These are phyloP conservation scores for Boechera divaricarpa DNA, from an alignment of 345 rosid species.

Conservation along the genomic window DNA sequence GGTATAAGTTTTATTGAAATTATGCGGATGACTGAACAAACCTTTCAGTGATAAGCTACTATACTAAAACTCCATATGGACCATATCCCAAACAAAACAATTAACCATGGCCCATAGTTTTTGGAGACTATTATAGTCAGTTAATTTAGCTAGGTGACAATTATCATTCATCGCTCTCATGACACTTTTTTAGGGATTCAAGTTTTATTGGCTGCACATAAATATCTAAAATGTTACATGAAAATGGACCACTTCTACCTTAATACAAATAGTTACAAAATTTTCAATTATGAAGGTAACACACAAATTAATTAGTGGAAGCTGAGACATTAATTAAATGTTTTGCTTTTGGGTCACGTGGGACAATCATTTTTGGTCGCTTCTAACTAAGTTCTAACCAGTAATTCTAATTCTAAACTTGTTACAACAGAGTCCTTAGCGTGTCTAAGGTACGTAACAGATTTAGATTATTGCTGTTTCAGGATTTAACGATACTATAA, in stretches of 20 bases:
- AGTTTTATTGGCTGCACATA: constrained; percentile 17
- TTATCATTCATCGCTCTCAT: constrained; percentile 8
- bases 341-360: constrained; percentile 10
- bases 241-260: constrained; percentile 33
- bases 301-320: neutral
- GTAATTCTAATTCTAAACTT: neutral
- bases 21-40: constrained; percentile 16
- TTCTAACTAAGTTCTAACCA: neutral
- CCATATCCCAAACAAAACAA: neutral
- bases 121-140: neutral
- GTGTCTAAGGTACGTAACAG: neutral
- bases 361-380: neutral
- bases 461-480: too few species aligned
- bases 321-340: neutral
- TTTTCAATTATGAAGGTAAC: too few species aligned
- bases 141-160: neutral
- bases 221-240: constrained; percentile 17
- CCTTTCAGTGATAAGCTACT: constrained; percentile 1
- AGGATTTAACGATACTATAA: too few species aligned
- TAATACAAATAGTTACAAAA: constrained; percentile 6
- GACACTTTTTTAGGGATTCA: neutral
- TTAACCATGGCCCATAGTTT: constrained; percentile 10
- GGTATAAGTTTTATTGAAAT: neutral
- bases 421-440: constrained; percentile 2
- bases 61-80: neutral